Conservation (phyloP, 2,329 filamentous ascomycete species). For the Catunica adiposa region DNA sequence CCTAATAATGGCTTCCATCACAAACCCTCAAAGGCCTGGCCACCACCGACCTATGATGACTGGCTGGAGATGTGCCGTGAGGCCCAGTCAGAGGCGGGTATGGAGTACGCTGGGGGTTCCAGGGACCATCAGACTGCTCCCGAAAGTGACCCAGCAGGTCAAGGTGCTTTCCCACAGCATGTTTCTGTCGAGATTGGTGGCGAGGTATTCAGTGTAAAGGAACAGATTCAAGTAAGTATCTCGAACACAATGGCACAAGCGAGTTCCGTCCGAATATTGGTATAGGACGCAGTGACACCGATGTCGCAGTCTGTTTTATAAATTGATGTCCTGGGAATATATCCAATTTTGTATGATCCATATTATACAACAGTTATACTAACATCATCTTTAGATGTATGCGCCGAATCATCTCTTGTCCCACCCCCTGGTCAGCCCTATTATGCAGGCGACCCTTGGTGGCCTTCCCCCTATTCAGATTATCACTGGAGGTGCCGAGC, state of each 20-base stretch:
- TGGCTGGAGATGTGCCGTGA: slow-evolving; percentile 36
- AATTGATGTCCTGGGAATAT: not conserved
- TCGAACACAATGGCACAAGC: not conserved
- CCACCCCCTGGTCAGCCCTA: slow-evolving; percentile 79
- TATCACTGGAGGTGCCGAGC: slow-evolving; percentile 73
- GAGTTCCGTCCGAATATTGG: not conserved
- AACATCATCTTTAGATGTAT: slow-evolving; percentile 36
- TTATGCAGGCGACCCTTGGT: slow-evolving; percentile 74
- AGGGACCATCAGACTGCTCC: slow-evolving; percentile 5
- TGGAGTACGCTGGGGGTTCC: not conserved
- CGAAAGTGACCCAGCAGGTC: slow-evolving; percentile 4
- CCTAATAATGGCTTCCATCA: slow-evolving; percentile 78
- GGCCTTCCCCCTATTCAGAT: slow-evolving; percentile 79
- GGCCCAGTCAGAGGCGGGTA: slow-evolving; percentile 23
- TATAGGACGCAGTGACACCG: not conserved
- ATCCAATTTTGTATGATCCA: not conserved
- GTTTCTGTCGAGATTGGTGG: slow-evolving; percentile 50
- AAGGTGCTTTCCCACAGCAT: slow-evolving; percentile 1
- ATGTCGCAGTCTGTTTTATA: not conserved
- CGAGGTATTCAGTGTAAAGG: slow-evolving; percentile 55
- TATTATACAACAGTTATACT: not conserved
- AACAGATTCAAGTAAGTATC: slow-evolving; percentile 65
- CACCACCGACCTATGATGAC: slow-evolving; percentile 71
- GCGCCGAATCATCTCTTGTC: slow-evolving; percentile 70
- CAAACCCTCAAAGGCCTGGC: slow-evolving; percentile 80